Evolutionary conservation across 306 rosid genomes (phyloP), one percentile per base, ranked within the genome.

Genomic region (Cicer yamashitae): DNA sequence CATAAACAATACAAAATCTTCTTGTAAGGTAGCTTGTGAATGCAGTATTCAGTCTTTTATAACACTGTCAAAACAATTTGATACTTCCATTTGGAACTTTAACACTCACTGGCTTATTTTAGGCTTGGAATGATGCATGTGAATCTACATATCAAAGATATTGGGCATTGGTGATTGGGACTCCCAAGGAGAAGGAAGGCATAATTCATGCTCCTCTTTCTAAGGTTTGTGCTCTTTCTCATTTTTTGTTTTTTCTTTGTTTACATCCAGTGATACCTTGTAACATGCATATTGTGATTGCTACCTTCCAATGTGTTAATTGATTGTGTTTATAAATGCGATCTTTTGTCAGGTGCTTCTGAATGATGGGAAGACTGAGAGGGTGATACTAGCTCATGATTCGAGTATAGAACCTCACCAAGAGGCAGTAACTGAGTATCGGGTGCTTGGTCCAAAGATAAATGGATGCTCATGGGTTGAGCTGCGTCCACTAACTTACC

Each of bases 401-500:
- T 86, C 93, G 10, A 86, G 91, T 74, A 83, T 94, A 44, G 96
- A 94, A 78, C 84, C 97, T 78, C 89, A 75, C 43, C 98, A 94
- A 85, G 89, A 89, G 71, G 98, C 98, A 5, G 74, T 91, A 64
- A 94, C 98, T 45, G 96, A 94, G 79, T 91, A 89, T 68, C 91
- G 96, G 68, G 90, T 94, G 70, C 96, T 91, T 82, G 97, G 98
- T 76, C 96, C 97, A 3, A 87, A 77, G 73, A 94, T 94, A 77
- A 90, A 89, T 67, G 98, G 98, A 74, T 94, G 98, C 88, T 90
- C 98, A 1, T 94, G 98, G 98, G 77, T 94, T 74, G 98, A 94
- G 81, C 76, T 94, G 51, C 83, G 87, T 44, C 98, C 97, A 34
- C 89, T 84, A 57, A 94, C 98, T 65, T 84, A 71, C 76, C 83